These are phyloP conservation scores for Achlya hypogyna DNA, from an alignment of 352 stramenopile genomes.

Conservation along the genomic window DNA sequence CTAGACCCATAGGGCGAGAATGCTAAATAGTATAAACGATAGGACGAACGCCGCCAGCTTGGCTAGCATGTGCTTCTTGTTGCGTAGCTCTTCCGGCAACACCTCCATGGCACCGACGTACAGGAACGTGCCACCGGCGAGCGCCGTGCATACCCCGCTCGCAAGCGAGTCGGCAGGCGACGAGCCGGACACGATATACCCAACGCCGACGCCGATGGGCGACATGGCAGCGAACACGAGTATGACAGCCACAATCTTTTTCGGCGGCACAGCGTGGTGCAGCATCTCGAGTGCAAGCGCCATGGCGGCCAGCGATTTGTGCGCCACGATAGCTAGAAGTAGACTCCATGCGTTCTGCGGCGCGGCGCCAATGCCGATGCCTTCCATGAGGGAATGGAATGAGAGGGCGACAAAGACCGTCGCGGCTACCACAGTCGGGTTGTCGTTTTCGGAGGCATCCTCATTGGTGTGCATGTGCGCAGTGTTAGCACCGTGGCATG, in stretches of 20 bases:
- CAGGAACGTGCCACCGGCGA: constrained; percentile 72
- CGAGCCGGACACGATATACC: constrained; percentile 37
- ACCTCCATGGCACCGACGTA: constrained; percentile 77
- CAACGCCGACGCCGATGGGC: constrained; percentile 53
- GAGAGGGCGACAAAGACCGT: constrained; percentile 71
- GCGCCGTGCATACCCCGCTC: constrained; percentile 55
- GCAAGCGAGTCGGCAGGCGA: constrained; percentile 33
- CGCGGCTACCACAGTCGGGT: constrained; percentile 45
- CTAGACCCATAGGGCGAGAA: constrained; percentile 66
- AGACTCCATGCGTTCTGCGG: constrained; percentile 55
- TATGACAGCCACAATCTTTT: constrained; percentile 35
- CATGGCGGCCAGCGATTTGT: constrained; percentile 75
- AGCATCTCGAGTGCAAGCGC: constrained; percentile 60
- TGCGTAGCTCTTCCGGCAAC: constrained; percentile 67
- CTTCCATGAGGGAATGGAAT: constrained; percentile 81
- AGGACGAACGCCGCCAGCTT: constrained; percentile 51
- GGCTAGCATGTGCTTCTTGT: constrained; percentile 32
- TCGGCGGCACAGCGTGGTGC: constrained; percentile 40
- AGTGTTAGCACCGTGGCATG: constrained; percentile 33
- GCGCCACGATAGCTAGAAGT: constrained; percentile 62
- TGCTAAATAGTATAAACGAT: constrained; percentile 50
- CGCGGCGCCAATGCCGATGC: constrained; percentile 66
- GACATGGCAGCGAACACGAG: constrained; percentile 68
- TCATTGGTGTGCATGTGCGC: constrained; percentile 58
- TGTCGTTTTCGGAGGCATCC: constrained; percentile 25